A percentile compares a stretch with the other conserved stretches of the same genome.
phyloP scores from a whole-genome alignment of 306 rosid genomes.

The Gynostemma pentaphyllum region DNA sequence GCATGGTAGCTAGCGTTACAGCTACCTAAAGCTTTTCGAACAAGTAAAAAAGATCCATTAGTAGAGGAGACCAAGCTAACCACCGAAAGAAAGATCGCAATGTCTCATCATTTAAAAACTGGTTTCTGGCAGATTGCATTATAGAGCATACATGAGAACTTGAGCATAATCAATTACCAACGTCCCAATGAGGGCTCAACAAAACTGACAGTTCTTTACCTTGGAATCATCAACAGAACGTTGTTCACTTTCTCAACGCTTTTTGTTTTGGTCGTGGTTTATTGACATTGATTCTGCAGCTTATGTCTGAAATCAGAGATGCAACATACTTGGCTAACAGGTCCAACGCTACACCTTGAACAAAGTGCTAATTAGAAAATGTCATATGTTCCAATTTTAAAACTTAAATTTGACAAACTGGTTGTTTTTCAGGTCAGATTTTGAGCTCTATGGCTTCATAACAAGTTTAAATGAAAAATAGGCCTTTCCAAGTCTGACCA shows the following conservation, averaged over 20 bases:
- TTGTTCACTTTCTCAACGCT: conserved; percentile 47
- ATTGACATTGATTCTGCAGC: conserved; percentile 68
- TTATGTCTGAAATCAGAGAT: conserved; percentile 83
- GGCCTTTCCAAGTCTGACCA: conserved; percentile 73
- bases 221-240: conserved; percentile 67
- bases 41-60: too few species aligned
- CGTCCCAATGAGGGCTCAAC: neutral
- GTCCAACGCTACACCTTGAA: conserved; percentile 98
- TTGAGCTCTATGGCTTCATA: neutral
- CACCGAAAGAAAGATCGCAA: conserved; percentile 93
- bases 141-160: conserved; percentile 16
- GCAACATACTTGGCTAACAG: conserved; percentile 65
- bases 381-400: neutral
- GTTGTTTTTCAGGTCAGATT: neutral
- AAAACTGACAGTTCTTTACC: conserved; percentile 30
- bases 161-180: conserved; percentile 9
- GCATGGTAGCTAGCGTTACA: conserved; percentile 7
- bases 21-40: neutral
- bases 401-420: neutral
- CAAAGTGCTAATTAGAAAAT: conserved; percentile 65
- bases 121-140: conserved; percentile 53
- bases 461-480: conserved; percentile 11
- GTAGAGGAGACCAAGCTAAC: conserved; percentile 89
- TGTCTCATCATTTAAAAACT: conserved; percentile 88
- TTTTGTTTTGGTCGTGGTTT: conserved; percentile 50